Base-by-base conservation (phyloP, 148 eudicot genomes). In the Diospyros lotus region DNA sequence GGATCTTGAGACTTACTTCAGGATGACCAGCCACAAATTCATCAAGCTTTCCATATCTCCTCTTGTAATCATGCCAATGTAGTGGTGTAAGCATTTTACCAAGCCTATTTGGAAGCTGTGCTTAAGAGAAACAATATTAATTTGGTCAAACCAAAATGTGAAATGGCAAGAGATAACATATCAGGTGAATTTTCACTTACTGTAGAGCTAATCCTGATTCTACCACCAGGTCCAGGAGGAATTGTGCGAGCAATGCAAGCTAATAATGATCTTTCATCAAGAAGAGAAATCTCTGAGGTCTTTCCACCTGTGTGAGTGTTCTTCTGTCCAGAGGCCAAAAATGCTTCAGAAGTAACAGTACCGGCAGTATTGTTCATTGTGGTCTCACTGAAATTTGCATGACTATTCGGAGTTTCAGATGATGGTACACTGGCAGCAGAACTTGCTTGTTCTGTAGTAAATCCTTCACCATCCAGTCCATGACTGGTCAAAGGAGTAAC, bases 51-150 rank as follows among this genome's bases (percentile, higher is more conserved):
- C 99, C 99, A 80, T 87, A 89, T 75, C 76, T 88, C 80, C 68
- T 96, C 72, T 87, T 93, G 78, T 96, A 96, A 78, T 96, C 99
- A 85, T 91, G 92, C 99, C 99, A 96, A 73, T 86, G 97, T 58
- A 96, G 84, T 77, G 99, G 99, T 38, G 99, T 89, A 77, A 96
- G 97, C 95, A 96, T 93, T 86, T 91, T 96, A 9, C 87, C 94
- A 69, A 96, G 93, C 84, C 99, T 91, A 79, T 91, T 96, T 9
- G 94, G 97, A 61, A 96, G 95, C 99, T 96, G 97, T 64, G 70
- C 39, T 77, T 28, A 41, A 65, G 3, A 56, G 1, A 42, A 56
- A 75, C 6, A 45, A 66, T 2, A 79, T 13, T 12, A 67, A 79
- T 71, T 66, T 61, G 73, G 7, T 43, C 55, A 68, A 54, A 62